Evolutionary conservation across 441 rosid genomes (phyloP).

Genomic region (Pelargonium fulgidum): DNA sequence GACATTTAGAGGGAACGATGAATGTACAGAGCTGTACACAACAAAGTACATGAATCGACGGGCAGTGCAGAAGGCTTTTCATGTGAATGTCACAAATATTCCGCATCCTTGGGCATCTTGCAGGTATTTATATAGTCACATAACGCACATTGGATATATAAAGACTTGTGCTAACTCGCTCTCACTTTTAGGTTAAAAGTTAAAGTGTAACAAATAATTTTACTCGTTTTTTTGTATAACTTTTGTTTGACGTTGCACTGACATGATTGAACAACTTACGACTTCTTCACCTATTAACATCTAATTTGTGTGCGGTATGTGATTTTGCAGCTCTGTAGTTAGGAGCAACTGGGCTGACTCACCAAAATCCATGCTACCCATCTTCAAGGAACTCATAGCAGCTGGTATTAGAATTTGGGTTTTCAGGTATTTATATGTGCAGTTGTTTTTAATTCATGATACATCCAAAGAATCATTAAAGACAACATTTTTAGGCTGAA

Average conservation of each 20-base stretch:
- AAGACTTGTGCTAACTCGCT: no score
- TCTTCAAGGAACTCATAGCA: constrained; percentile 43
- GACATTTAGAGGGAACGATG: constrained; percentile 67
- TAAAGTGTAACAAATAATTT: no score
- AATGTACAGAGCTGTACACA: constrained; percentile 49
- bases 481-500: no score
- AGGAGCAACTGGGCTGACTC: constrained; percentile 55
- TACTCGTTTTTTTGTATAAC: no score
- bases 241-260: no score
- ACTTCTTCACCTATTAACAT: no score
- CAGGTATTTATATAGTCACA: constrained; percentile 15
- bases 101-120: constrained; percentile 32
- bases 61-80: constrained; percentile 44
- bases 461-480: no score
- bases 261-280: no score
- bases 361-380: constrained; percentile 58
- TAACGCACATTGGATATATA: no score
- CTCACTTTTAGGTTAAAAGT: no score
- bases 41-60: constrained; percentile 44
- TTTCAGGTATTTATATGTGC: constrained; percentile 33
- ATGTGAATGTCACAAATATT: constrained; percentile 31
- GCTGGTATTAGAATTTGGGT: constrained; percentile 53
- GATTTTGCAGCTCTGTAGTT: constrained; percentile 27
- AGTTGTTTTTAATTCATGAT: no score
- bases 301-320: no score